Evolutionary conservation across 2,329 filamentous ascomycete species (phyloP).

Genomic region (Penicillium sp.): DNA sequence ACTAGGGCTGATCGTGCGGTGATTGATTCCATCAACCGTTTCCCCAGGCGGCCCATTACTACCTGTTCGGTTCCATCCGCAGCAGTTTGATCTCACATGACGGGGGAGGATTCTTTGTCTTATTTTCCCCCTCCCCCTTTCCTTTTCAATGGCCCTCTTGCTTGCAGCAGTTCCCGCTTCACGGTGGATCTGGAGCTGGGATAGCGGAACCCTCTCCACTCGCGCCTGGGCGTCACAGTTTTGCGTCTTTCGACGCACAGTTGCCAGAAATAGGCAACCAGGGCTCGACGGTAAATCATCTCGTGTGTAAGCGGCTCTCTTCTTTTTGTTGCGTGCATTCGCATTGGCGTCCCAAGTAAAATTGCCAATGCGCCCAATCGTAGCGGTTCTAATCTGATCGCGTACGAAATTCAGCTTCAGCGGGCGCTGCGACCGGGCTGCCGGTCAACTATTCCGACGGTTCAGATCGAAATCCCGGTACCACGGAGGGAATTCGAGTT

Average conservation of each 20-base stretch:
- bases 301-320: not conserved
- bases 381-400: constrained; percentile 17
- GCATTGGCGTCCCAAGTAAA: constrained; percentile 6
- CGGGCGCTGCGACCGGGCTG: constrained; percentile 19
- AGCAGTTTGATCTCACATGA: not conserved
- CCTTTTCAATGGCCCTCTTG: not conserved
- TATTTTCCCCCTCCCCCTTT: not conserved
- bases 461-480: constrained; percentile 27
- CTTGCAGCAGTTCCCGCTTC: constrained; percentile 5
- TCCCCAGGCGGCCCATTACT: constrained; percentile 1
- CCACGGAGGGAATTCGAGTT: constrained; percentile 18
- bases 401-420: constrained; percentile 17
- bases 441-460: constrained; percentile 26
- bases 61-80: constrained; percentile 1
- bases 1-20: not conserved
- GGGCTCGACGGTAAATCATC: not conserved
- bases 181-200: not conserved
- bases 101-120: not conserved
- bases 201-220: not conserved
- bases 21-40: not conserved
- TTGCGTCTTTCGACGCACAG: constrained; percentile 7
- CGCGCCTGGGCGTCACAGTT: not conserved
- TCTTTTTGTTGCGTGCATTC: not conserved
- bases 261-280: constrained; percentile 16
- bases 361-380: constrained; percentile 13